Evolutionary conservation across 75 land plant species (phyloP), one percentile per base, ranked within the genome.

Genomic region (Pinus taeda): DNA sequence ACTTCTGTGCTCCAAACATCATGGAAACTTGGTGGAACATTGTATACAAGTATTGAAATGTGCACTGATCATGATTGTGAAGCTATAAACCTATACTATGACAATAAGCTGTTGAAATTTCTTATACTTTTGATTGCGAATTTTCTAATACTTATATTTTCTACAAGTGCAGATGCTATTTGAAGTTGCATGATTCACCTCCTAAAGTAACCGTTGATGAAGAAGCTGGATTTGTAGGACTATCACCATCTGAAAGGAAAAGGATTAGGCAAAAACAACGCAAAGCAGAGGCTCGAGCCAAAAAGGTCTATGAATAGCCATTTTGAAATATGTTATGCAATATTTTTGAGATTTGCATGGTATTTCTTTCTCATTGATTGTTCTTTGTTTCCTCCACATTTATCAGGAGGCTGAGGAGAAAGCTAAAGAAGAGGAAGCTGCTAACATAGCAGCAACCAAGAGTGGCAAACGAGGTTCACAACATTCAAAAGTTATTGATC

Each of bases 281-380:
- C 8, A 97, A 97, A 79, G 95, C 90, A 24, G 95, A 89, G 74
- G 95, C 98, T 29, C 84, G 92, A 77, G 98, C 95, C 26, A 97
- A 91, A 76, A 97, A 95, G 85, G 98, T 95, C 71, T 74, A 30
- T 74, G 62, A n/a, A 24, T 17, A 57, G 0, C 57, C 49, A 26
- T 49, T 75, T 39, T 17, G 21, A 36, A 53, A 14, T 24, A 42
- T 6, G 12, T 69, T 39, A n/a, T 24, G 9, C 17, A 69, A 0
- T 69, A 8, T 9, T 69, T 17, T 69, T 49, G 9, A 65, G 22
- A 2, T 42, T 42, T 15, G 55, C 72, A 1, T 20, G 14, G 49
- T 6, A 20, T 17, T 20, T 2, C 24, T 20, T 8, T n/a, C 13
- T 3, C 11, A 7, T 67, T 67, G 39, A 15, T 37, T 67, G 49